Percentiles rank a stretch among this genome's conserved stretches.
phyloP scores from a whole-genome alignment of 2,329 filamentous ascomycete genomes.

The Claviceps maximensis region DNA sequence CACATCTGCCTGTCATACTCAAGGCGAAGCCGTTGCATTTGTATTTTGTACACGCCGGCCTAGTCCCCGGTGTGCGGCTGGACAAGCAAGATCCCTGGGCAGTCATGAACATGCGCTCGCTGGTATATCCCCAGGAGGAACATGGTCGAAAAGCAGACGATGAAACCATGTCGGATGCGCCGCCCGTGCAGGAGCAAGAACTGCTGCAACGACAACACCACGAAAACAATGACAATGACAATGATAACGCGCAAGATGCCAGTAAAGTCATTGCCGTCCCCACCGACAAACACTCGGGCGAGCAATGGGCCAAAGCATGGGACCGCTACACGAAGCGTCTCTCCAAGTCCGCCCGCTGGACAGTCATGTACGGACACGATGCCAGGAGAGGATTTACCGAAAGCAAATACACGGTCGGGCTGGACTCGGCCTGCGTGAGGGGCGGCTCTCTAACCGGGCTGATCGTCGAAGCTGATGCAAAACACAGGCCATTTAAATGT shows the following conservation, averaged over 20 bases:
- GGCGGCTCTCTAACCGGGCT: conserved; percentile 66
- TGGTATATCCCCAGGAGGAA: conserved; percentile 40
- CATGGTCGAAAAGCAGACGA: conserved; percentile 22
- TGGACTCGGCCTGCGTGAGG: conserved; percentile 72
- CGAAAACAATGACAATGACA: neutral
- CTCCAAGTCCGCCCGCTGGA: conserved; percentile 30
- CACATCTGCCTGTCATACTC: conserved; percentile 64
- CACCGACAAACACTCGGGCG: conserved; percentile 35
- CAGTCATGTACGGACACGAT: conserved; percentile 83
- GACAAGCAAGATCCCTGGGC: conserved; percentile 61
- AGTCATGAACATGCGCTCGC: conserved; percentile 85
- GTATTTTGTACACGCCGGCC: conserved; percentile 70
- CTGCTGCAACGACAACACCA: neutral
- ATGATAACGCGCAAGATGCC: neutral
- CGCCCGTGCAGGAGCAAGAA: neutral
- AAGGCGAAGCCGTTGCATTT: conserved; percentile 51
- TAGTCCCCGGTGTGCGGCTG: conserved; percentile 62
- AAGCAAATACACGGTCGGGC: conserved; percentile 61
- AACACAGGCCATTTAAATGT: conserved; percentile 20
- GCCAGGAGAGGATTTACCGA: conserved; percentile 51
- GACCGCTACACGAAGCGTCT: conserved; percentile 33
- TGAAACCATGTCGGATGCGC: conserved; percentile 1
- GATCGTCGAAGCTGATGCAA: conserved; percentile 45
- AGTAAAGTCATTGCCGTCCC: conserved; percentile 19
- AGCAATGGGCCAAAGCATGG: conserved; percentile 56